Percentiles rank a stretch among this genome's conserved stretches.
These are phyloP conservation scores for Aspergillus saccharolyticus DNA, from an alignment of 495 filamentous ascomycete genomes.

Conservation along the genomic window DNA sequence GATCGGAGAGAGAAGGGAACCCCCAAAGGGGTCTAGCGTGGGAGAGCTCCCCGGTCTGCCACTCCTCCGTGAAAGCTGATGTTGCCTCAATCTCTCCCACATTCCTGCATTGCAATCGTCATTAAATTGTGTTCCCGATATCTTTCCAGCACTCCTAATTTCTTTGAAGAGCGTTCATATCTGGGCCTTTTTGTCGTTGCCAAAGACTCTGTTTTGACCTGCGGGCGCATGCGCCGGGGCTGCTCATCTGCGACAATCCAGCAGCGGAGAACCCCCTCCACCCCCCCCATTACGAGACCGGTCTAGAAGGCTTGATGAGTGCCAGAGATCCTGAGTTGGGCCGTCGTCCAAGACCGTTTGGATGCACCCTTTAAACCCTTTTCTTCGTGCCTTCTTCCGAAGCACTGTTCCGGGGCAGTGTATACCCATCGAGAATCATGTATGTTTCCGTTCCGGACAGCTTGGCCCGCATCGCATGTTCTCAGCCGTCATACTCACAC, in stretches of 20 bases:
- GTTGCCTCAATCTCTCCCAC: constrained; percentile 12
- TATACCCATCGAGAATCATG: constrained; percentile 84
- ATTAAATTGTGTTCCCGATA: not conserved
- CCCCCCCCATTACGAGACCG: constrained; percentile 19
- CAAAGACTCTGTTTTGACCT: constrained; percentile 10
- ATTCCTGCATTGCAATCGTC: not conserved
- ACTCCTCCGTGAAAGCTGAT: constrained; percentile 19
- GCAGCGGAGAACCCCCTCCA: constrained; percentile 23
- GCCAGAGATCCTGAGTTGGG: constrained; percentile 30
- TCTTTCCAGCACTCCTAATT: not conserved
- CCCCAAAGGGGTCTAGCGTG: constrained; percentile 16
- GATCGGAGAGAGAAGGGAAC: not conserved
- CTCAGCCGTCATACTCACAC: constrained; percentile 6
- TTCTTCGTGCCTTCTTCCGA: constrained; percentile 96
- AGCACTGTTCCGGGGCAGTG: constrained; percentile 91
- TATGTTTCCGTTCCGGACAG: constrained; percentile 31
- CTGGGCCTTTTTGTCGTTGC: not conserved
- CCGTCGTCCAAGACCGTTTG: constrained; percentile 56
- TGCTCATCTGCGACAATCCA: constrained; percentile 32
- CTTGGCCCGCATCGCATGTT: not conserved
- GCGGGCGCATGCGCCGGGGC: constrained; percentile 36
- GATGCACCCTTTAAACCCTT: constrained; percentile 99
- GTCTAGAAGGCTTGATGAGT: constrained; percentile 42
- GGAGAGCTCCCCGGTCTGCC: constrained; percentile 17
- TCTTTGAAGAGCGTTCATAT: not conserved